Base-by-base conservation (phyloP, 768 basidiomycete genomes). In the Auricularia cornea region DNA sequence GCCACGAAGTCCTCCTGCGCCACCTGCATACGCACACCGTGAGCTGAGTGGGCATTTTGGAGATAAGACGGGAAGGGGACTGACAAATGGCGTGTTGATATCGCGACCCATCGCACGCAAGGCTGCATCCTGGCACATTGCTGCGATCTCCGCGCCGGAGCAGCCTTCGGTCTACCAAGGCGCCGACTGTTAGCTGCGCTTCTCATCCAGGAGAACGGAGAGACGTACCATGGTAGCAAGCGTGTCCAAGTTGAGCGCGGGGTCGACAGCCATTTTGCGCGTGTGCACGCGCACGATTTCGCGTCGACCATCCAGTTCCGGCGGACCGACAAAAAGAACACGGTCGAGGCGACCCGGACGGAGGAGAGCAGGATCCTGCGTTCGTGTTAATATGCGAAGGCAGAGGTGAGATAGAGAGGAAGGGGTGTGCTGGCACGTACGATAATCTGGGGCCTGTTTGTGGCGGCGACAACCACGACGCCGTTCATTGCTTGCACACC, bases 81-180 rank as follows among this genome's bases (percentile, higher is more conserved):
- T n/a, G 67, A 96, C 96, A 69, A 79, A 81, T 54, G 85, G 80
- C 2, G 92, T 86, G 64, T 90, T 73, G 38, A 98, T 86, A 72
- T 98, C 83, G 61, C 84, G 80, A 67, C 90, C 87, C 97, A 99
- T 98, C 0, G 94, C 91, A 61, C 88, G 72, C 66, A 98, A 73
- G 0, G 96, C 97, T 3, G 97, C 97, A 74, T 99, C 96, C 75
- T 98, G 97, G 72, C 95, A 98, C 52, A 98, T 81, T 10, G 89
- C 87, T 5, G 85, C 81, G 35, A 98, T 86, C 73, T 99, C 97
- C 4, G 97, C 97, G 3, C 97, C 97, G 23, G 95, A 98, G 72
- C 94, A 99, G 1, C 96, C 97, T 11, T 90, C 86, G 1, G 94
- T 90, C 97, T 98, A 69, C 16, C 33, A 62, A 63, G 23, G 59